phyloP scores from a whole-genome alignment of 176 grass and related monocot species.

The sorghum (Sorghum bicolor) region DNA sequence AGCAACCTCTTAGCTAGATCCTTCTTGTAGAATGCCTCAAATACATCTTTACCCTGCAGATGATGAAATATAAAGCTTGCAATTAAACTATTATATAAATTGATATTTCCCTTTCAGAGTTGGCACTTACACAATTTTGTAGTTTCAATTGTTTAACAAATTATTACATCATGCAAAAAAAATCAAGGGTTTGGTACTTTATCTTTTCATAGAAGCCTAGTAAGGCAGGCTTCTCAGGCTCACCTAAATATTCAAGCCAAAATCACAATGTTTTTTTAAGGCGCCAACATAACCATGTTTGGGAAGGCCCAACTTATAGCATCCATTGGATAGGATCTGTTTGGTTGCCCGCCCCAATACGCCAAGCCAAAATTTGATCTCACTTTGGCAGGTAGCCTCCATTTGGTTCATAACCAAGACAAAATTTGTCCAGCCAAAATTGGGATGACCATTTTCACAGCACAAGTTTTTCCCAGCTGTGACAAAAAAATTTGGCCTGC shows the following conservation, averaged over 20 bases:
- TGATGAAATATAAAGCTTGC: conserved; percentile 2
- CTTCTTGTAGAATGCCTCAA: conserved; percentile 99
- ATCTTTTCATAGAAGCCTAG: conserved; percentile 5
- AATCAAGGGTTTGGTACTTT: neutral
- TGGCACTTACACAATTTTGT: neutral
- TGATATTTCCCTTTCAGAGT: neutral
- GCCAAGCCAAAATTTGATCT: neutral
- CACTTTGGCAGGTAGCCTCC: neutral
- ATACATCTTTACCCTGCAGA: conserved; percentile 98
- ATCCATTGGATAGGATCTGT: neutral
- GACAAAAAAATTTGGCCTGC: neutral
- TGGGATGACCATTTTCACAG: neutral
- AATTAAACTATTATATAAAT: conserved; percentile 15
- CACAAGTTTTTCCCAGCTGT: neutral
- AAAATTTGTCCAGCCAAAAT: neutral
- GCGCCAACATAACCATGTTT: neutral
- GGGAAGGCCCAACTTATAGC: neutral
- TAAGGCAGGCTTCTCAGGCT: neutral
- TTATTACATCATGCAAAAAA: neutral
- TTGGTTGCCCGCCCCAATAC: neutral
- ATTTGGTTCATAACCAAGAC: neutral
- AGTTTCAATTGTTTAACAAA: neutral
- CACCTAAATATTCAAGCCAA: neutral
- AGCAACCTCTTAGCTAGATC: conserved; percentile 98
- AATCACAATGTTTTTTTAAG: neutral